These are phyloP conservation scores for Solanum chiquidenum DNA, from an alignment of 257 asterid genomes.

Conservation along the genomic window DNA sequence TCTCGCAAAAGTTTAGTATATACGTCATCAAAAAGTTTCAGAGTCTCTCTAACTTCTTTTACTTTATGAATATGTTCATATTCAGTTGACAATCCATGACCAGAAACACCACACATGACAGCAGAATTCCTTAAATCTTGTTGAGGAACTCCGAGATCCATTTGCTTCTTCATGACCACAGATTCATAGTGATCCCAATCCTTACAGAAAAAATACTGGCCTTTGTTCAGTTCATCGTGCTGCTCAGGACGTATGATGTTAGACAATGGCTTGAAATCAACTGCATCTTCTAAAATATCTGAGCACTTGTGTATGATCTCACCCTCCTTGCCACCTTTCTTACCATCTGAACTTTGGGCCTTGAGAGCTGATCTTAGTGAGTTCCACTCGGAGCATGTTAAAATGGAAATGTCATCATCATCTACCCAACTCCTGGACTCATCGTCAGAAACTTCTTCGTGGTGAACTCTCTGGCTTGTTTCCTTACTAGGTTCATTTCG, in stretches of 20 bases:
- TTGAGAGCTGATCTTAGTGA: background rate
- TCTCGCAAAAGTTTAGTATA: no score
- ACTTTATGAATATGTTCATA: background rate
- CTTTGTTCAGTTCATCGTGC: no score
- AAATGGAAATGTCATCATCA: background rate
- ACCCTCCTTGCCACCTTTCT: background rate
- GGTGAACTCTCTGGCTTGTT: background rate
- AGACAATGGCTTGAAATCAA: no score
- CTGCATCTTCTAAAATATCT: no score
- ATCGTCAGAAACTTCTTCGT: background rate
- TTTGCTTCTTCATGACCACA: background rate
- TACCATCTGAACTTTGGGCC: background rate
- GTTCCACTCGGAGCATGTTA: background rate
- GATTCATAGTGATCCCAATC: background rate
- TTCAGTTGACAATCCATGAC: background rate
- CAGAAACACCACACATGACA: background rate
- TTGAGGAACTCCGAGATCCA: background rate
- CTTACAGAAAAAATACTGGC: no score
- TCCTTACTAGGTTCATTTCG: background rate
- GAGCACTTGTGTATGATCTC: background rate
- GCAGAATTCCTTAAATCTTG: background rate
- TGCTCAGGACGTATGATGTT: no score
- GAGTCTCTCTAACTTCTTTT: no score
- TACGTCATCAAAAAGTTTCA: no score
- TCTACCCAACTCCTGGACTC: background rate